phyloP scores from a whole-genome alignment of 1,139 yeast species.

The Ogataea hybrid region DNA sequence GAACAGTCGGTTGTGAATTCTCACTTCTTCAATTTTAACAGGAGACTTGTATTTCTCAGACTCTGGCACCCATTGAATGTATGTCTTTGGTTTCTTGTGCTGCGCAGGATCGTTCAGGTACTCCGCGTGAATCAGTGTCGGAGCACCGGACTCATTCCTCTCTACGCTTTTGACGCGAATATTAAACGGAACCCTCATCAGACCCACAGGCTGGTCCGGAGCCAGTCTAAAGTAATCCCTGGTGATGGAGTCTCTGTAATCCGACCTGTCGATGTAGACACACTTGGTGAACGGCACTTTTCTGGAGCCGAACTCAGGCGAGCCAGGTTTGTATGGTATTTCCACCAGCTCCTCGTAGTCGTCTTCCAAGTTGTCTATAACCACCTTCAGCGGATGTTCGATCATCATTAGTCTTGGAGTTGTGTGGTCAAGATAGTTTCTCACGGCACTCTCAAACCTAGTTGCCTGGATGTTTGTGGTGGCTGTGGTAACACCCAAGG shows the following conservation, averaged over 20 bases:
- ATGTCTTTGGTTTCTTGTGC: slow-evolving; percentile 82
- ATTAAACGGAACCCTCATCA: slow-evolving; percentile 86
- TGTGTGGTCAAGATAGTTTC: slow-evolving; percentile 82
- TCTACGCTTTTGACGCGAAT: slow-evolving; percentile 71
- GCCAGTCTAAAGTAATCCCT: slow-evolving; percentile 84
- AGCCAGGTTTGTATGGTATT: slow-evolving; percentile 90
- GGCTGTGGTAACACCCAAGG: slow-evolving; percentile 94
- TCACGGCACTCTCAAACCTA: slow-evolving; percentile 86
- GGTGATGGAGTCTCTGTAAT: slow-evolving; percentile 69
- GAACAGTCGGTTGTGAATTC: slow-evolving; percentile 87
- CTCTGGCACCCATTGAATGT: slow-evolving; percentile 94
- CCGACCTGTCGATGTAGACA: slow-evolving; percentile 81
- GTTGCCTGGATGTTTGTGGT: slow-evolving; percentile 87
- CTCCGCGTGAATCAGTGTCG: slow-evolving; percentile 70
- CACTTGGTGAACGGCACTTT: slow-evolving; percentile 71
- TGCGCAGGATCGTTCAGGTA: slow-evolving; percentile 65
- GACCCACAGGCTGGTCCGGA: slow-evolving; percentile 94
- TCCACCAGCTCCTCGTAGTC: slow-evolving; percentile 66
- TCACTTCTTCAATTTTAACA: slow-evolving; percentile 65
- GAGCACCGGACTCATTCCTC: slow-evolving; percentile 58
- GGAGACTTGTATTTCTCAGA: slow-evolving; percentile 60
- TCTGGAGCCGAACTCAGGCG: slow-evolving; percentile 69
- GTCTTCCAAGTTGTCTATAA: slow-evolving; percentile 78
- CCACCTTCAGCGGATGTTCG: slow-evolving; percentile 80
- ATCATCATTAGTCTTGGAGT: slow-evolving; percentile 96